Evolutionary conservation across 345 rosid species (phyloP).

Genomic region (Alliaria petiolata): DNA sequence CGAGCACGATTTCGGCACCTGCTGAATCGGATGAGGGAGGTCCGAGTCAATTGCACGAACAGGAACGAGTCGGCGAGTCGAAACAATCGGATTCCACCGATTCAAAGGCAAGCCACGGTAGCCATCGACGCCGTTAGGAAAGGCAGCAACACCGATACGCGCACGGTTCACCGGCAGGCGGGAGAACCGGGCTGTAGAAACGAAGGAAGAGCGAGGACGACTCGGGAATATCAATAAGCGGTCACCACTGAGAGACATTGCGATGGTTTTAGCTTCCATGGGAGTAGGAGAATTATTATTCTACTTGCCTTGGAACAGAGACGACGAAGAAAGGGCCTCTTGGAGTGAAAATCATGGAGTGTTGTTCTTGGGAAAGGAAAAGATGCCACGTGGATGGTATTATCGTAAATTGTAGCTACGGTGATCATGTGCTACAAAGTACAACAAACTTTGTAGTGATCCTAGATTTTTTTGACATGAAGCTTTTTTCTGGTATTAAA

Average conservation of each 20-base stretch:
- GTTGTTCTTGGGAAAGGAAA: neutral
- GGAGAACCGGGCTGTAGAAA: conserved; percentile 6
- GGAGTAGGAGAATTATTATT: conserved; percentile 5
- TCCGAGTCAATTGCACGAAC: conserved; percentile 52
- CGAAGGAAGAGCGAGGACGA: conserved; percentile 10
- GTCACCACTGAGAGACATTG: conserved; percentile 3
- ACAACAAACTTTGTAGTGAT: conserved; percentile 6
- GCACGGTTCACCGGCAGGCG: conserved; percentile 19
- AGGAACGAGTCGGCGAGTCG: conserved; percentile 37
- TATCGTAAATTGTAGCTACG: conserved; percentile 2
- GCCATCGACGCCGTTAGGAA: neutral
- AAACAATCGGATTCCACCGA: conserved; percentile 25
- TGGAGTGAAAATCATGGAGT: conserved; percentile 7
- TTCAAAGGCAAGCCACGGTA: conserved; percentile 8
- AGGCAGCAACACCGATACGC: neutral
- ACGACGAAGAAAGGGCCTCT: neutral
- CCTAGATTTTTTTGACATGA: conserved; percentile 10
- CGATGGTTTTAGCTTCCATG: conserved; percentile 41
- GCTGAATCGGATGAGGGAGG: conserved; percentile 45
- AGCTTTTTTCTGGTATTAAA: neutral
- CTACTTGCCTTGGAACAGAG: neutral
- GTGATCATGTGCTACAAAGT: conserved; percentile 15
- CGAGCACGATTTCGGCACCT: conserved; percentile 31
- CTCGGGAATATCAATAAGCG: conserved; percentile 5
- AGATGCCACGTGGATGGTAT: conserved; percentile 28